Evolutionary conservation across 768 basidiomycete species (phyloP), one percentile per base, ranked within the genome.

Genomic region (Xanthoconium purpureum): DNA sequence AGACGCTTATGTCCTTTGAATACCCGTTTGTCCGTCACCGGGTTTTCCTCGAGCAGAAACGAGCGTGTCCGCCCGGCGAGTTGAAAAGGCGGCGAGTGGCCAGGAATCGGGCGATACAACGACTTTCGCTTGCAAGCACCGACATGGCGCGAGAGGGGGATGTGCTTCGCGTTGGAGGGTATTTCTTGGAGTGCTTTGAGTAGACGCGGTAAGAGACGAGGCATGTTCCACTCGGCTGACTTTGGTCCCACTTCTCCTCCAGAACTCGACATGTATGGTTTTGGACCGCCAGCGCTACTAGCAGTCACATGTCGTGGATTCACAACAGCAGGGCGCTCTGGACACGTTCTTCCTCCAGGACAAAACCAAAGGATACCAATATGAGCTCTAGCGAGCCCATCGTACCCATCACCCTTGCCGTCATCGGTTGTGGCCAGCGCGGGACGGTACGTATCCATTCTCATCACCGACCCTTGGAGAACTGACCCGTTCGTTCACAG

Each of bases 361-460:
- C 60, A 39, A 72, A 66, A 59, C 63, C 44, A 20, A 49, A 56
- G 24, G 57, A 54, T 24, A 47, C 46, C 46, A 33, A 4, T n/a
- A 73, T 64, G 63, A 53, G 35, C 55, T 44, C 65, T 12, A 50
- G 29, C 36, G 45, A 11, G 8, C 29, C 55, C 15, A 56, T 28
- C 13, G 52, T 71, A 18, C 82, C 84, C 12, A 74, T 93, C 44
- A 93, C 89, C 0, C 62, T 94, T 36, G 91, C 84, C 14, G 74
- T 94, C 57, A 71, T 95, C 33, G 93, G 93, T 18, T 91, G 90
- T 63, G 93, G 93, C 7, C 85, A 89, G 67, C 84, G 93, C 53
- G 93, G 92, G 50, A 79, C 78, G 75, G 91, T 91, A 58, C 36
- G 73, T 29, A n/a, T 39, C 29, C 9, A 4, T 1, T 29, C 14